Percentiles rank a stretch among this genome's conserved stretches.
These are phyloP conservation scores for Agrocybe pediades DNA, from an alignment of 768 basidiomycete species.

Conservation along the genomic window DNA sequence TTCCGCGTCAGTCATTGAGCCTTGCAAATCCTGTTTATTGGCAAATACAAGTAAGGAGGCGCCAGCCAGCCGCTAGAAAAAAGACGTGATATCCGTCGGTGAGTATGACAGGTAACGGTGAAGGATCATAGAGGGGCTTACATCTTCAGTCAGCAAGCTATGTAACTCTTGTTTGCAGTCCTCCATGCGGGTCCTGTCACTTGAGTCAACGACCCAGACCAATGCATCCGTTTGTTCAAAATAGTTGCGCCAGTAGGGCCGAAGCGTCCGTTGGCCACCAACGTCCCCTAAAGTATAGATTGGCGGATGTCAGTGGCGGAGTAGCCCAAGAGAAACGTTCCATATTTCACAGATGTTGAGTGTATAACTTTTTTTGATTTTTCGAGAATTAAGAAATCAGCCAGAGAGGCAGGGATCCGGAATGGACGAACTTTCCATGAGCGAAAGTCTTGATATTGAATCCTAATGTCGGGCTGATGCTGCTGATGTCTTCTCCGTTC, in stretches of 20 bases:
- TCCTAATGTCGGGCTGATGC: slow-evolving; percentile 91
- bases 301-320: slow-evolving; percentile 21
- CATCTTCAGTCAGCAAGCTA: slow-evolving; percentile 88
- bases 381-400: slow-evolving; percentile 15
- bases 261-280: slow-evolving; percentile 92
- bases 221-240: slow-evolving; percentile 98
- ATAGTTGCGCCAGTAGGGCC: slow-evolving; percentile 99
- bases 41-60: slow-evolving; percentile 95
- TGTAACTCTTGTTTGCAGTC: slow-evolving; percentile 91
- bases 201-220: slow-evolving; percentile 98
- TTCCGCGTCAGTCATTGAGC: slow-evolving; percentile 80
- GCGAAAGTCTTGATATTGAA: slow-evolving; percentile 99
- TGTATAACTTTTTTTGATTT: slow-evolving; percentile 76
- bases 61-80: slow-evolving; percentile 82
- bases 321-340: slow-evolving; percentile 13
- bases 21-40: slow-evolving; percentile 95
- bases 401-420: slow-evolving; percentile 18
- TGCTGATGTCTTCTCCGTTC: slow-evolving; percentile 87
- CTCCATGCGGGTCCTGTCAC: slow-evolving; percentile 85
- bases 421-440: slow-evolving; percentile 75
- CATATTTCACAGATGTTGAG: slow-evolving; percentile 74
- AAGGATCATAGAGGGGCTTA: slow-evolving; percentile 39
- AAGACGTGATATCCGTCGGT: slow-evolving; percentile 23
- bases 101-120: slow-evolving; percentile 8
- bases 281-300: slow-evolving; percentile 79